phyloP scores from a whole-genome alignment of 148 eudicot genomes.

The Bassia scoparia region DNA sequence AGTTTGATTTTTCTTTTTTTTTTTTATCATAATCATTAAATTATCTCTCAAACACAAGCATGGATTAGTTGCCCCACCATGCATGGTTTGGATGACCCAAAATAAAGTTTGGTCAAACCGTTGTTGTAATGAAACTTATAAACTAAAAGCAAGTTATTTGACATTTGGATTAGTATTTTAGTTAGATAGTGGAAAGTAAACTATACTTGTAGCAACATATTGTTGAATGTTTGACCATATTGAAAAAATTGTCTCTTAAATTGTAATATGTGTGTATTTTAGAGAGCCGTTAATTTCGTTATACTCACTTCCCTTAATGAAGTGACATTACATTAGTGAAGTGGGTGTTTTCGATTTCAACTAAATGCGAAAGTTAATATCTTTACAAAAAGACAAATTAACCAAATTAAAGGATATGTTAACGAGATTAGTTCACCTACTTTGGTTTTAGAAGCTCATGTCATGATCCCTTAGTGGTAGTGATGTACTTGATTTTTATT shows the following conservation, averaged over 20 bases:
- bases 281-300: slow-evolving; percentile 9
- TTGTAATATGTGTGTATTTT: not conserved
- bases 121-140: not conserved
- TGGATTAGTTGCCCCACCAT: slow-evolving; percentile 24
- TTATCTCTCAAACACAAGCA: not conserved
- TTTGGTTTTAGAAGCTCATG: slow-evolving; percentile 9
- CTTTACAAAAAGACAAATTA: not conserved
- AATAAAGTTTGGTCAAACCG: slow-evolving; percentile 7
- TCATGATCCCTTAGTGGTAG: not conserved
- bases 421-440: slow-evolving; percentile 30
- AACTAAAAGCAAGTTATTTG: too few relatives aligned
- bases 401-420: slow-evolving; percentile 7
- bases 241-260: not conserved
- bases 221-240: not conserved
- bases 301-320: slow-evolving; percentile 26
- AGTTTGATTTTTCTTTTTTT: not conserved
- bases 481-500: not conserved
- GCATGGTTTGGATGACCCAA: slow-evolving; percentile 20
- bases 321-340: slow-evolving; percentile 25
- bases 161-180: not conserved
- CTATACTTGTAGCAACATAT: not conserved
- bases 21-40: not conserved
- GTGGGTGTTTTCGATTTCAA: slow-evolving; percentile 20
- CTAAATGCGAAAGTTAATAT: not conserved
- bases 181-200: not conserved